These are phyloP conservation scores for Xylaria cubensis DNA, from an alignment of 495 filamentous ascomycete species.

Conservation along the genomic window DNA sequence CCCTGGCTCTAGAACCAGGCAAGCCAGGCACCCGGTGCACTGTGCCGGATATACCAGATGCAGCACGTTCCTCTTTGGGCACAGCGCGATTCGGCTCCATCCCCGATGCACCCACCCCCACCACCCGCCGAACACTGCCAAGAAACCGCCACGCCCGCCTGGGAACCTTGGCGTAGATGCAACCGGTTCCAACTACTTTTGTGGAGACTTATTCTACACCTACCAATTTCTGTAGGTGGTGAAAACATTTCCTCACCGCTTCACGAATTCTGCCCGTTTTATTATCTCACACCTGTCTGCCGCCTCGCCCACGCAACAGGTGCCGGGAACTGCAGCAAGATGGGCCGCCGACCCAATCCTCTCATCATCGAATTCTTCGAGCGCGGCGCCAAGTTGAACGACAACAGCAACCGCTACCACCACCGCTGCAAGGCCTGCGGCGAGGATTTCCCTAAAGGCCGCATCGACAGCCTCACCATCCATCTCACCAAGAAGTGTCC, in stretches of 20 bases:
- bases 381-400: constrained; percentile 79
- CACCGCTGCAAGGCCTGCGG: constrained; percentile 87
- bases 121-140: background rate
- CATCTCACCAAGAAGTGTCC: constrained; percentile 85
- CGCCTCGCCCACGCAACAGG: constrained; percentile 29
- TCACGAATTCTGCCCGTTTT: constrained; percentile 41
- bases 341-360: constrained; percentile 83
- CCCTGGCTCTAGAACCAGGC: too few species aligned
- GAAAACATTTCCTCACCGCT: constrained; percentile 39
- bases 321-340: constrained; percentile 41
- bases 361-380: constrained; percentile 85
- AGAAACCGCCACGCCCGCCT: background rate
- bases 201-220: background rate
- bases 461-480: constrained; percentile 76
- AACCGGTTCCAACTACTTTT: too few species aligned
- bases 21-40: background rate
- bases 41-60: background rate
- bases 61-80: background rate
- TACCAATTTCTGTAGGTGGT: constrained; percentile 20
- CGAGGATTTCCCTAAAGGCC: constrained; percentile 83
- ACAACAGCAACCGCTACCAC: constrained; percentile 85
- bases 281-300: constrained; percentile 28
- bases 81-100: background rate
- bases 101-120: background rate
- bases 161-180: too few species aligned